phyloP scores from a whole-genome alignment of 805 yeast genomes.

The Candida awuae region DNA sequence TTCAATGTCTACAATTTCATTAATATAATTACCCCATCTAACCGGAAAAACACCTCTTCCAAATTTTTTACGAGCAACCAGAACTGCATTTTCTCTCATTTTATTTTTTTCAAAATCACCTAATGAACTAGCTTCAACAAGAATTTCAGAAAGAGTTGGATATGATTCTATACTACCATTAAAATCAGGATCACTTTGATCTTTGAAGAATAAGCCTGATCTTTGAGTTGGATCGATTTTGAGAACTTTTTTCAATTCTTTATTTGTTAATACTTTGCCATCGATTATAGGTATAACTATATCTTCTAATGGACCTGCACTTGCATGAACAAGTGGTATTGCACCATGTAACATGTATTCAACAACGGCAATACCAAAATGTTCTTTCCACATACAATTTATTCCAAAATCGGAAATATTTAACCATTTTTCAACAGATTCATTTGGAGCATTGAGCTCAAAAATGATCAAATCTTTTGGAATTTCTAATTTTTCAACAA shows the following conservation, averaged over 20 bases:
- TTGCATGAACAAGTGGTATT: constrained; percentile 85
- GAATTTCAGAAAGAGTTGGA: constrained; percentile 38
- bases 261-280: constrained; percentile 17
- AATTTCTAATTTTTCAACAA: constrained; percentile 38
- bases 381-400: constrained; percentile 99
- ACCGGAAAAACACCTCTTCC: constrained; percentile 19
- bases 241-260: background rate
- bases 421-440: constrained; percentile 47
- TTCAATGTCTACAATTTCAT: constrained; percentile 16
- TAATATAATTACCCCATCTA: constrained; percentile 19
- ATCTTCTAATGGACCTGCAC: constrained; percentile 91
- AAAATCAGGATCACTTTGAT: constrained; percentile 61
- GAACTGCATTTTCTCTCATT: constrained; percentile 19
- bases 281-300: constrained; percentile 50
- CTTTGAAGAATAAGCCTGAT: constrained; percentile 76
- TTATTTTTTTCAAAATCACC: constrained; percentile 8
- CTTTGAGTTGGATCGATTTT: constrained; percentile 24
- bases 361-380: constrained; percentile 95
- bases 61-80: constrained; percentile 22
- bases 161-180: constrained; percentile 12
- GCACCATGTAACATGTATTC: constrained; percentile 83
- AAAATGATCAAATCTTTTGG: constrained; percentile 29
- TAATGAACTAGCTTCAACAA: constrained; percentile 29
- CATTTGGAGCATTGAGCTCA: constrained; percentile 63
- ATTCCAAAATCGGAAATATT: constrained; percentile 62